Evolutionary conservation across 2,329 filamentous ascomycete genomes (phyloP), one percentile per base, ranked within the genome.

Genomic region (Fusarium pininemorale): DNA sequence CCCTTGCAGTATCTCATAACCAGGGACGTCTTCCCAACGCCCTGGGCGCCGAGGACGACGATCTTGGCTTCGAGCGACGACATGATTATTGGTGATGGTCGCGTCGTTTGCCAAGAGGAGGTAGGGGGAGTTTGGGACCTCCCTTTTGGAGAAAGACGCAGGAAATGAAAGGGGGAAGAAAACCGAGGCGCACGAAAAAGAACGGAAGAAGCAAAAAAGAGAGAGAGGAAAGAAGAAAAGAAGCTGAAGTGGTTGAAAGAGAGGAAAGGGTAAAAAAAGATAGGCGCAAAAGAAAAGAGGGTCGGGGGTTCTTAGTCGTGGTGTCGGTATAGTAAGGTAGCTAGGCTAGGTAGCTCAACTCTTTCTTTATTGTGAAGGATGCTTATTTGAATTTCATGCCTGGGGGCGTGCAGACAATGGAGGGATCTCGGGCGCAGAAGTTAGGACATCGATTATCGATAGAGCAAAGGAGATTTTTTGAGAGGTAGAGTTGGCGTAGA

Each of bases 41-140:
- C 91, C 83, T 95, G 93, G 55, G 91, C 90, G 82, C 93, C 93
- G 79, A 95, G 90, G 72, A 95, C 91, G 75, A 95, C 91, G 66
- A 95, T 93, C 83, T 95, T 94, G 81, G 93, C 92, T 85, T 95
- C 93, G 79, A 95, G 89, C 45, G 91, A 92, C 77, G 89, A 88
- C 82, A 84, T 84, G 70, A 66, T 70, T 66, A 63, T 58, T 48
- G 48, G 66, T 53, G 59, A 48, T 56, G 56, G 65, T 57, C 55
- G 59, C 42, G 70, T 68, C 63, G 57, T 59, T 72, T 55, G 38
- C 60, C 68, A 55, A 55, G 67, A 50, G 44, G 51, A 42, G 47
- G 44, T 53, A 55, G 53, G 47, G 66, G 32, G 12, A 28, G 14
- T 61, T 60, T 50, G 51, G 45, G 41, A 35, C 56, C 56, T 70